phyloP scores from a whole-genome alignment of 495 filamentous ascomycete species.

The Friedmanniomyces simplex region DNA sequence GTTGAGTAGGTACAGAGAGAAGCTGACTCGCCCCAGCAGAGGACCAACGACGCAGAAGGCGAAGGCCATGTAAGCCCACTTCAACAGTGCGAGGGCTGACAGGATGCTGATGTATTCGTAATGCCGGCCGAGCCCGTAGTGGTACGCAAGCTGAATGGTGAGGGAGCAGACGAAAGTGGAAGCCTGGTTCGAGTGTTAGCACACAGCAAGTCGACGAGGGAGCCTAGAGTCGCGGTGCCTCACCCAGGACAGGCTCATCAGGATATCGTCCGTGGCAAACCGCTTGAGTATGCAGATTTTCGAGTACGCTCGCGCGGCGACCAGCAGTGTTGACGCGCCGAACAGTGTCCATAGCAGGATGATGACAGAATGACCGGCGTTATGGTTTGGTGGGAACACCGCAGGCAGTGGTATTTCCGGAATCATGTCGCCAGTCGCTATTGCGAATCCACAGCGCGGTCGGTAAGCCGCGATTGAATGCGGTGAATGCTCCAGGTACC shows the following conservation, averaged over 20 bases:
- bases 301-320: background rate
- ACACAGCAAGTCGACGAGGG: background rate
- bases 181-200: background rate
- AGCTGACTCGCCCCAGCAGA: background rate
- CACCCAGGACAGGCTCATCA: conserved; percentile 3
- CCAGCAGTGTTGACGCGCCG: background rate
- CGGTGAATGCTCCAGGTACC: too few species aligned
- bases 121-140: conserved; percentile 5
- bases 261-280: background rate
- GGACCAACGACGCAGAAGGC: conserved; percentile 1
- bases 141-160: background rate
- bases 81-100: background rate
- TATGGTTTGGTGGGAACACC: background rate
- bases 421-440: background rate
- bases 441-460: background rate
- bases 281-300: conserved; percentile 2
- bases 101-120: conserved; percentile 1
- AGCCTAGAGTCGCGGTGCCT: background rate
- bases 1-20: background rate
- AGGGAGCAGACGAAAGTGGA: background rate
- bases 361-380: background rate
- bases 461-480: too few species aligned
- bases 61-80: conserved; percentile 4
- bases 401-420: background rate
- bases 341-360: background rate